Conservation (phyloP, 1,139 yeast species). For the Scheffersomyces lignicola region DNA sequence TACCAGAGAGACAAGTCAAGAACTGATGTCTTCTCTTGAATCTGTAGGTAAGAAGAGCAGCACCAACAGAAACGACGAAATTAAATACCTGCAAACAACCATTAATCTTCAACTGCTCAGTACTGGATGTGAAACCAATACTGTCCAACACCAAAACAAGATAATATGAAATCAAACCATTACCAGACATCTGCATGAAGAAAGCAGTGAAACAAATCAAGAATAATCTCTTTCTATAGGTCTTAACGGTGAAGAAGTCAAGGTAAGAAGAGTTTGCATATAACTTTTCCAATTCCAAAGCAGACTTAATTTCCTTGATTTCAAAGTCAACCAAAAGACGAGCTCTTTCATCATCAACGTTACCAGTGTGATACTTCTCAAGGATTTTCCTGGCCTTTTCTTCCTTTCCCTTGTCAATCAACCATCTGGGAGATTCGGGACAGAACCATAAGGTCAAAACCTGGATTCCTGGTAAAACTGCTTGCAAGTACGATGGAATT, state of each 20-base stretch:
- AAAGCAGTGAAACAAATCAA: conserved; percentile 32
- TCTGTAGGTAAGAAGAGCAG: conserved; percentile 28
- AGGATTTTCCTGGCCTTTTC: conserved; percentile 43
- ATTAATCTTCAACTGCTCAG: conserved; percentile 46
- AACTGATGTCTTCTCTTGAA: conserved; percentile 49
- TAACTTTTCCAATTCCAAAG: conserved; percentile 34
- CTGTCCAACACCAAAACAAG: conserved; percentile 46
- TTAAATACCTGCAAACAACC: conserved; percentile 45
- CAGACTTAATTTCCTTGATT: conserved; percentile 43
- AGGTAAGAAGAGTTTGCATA: conserved; percentile 26
- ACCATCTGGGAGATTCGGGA: conserved; percentile 51
- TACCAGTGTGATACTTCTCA: conserved; percentile 41
- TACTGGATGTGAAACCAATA: conserved; percentile 47
- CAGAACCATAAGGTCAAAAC: conserved; percentile 28
- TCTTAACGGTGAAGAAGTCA: conserved; percentile 34
- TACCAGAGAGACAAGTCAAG: conserved; percentile 30
- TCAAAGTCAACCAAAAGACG: conserved; percentile 44
- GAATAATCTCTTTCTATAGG: conserved; percentile 47
- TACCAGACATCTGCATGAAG: conserved; percentile 52
- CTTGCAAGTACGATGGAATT: conserved; percentile 49
- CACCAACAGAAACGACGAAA: conserved; percentile 31
- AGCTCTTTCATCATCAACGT: conserved; percentile 28
- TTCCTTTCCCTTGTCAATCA: conserved; percentile 34
- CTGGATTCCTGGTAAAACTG: conserved; percentile 30
- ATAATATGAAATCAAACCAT: conserved; percentile 53